A percentile compares a stretch with the other conserved stretches of the same genome.
Evolutionary conservation across 345 rosid species (phyloP).

Genomic region (Eucalyptus paniculata): DNA sequence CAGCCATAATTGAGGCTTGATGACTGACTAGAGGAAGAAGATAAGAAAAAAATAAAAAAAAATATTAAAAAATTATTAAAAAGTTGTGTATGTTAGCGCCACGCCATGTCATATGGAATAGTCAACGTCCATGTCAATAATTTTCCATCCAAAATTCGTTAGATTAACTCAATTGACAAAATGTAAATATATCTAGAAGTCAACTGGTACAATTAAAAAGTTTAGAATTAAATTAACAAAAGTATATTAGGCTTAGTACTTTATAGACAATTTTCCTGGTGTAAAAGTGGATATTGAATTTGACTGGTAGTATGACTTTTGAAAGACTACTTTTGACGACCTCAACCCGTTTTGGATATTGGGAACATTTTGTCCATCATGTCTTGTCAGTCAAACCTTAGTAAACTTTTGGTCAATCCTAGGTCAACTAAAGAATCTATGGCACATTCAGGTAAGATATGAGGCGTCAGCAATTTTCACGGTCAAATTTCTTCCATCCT

Average conservation of each 20-base stretch:
- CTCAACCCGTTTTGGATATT: background rate
- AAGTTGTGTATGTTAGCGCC: fast-evolving
- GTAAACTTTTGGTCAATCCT: background rate
- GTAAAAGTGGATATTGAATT: background rate
- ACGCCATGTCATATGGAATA: fast-evolving
- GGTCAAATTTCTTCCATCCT: background rate
- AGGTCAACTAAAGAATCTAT: background rate
- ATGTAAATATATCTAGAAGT: fast-evolving
- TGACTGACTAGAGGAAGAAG: fast-evolving
- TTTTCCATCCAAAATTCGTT: no score
- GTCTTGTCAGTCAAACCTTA: background rate
- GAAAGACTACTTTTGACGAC: background rate
- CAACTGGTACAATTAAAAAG: fast-evolving
- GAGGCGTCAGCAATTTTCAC: background rate
- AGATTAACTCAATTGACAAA: no score
- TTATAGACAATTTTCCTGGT: fast-evolving
- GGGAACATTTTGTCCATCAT: background rate
- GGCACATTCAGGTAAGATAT: background rate
- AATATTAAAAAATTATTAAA: no score
- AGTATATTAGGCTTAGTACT: fast-evolving
- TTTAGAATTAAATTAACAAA: no score
- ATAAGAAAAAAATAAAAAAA: no score
- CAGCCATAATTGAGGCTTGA: background rate
- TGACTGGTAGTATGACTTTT: background rate
- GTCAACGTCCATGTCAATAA: fast-evolving